Evolutionary conservation across 768 basidiomycete genomes (phyloP), one percentile per base, ranked within the genome.

Genomic region (Lactarius trivialis): DNA sequence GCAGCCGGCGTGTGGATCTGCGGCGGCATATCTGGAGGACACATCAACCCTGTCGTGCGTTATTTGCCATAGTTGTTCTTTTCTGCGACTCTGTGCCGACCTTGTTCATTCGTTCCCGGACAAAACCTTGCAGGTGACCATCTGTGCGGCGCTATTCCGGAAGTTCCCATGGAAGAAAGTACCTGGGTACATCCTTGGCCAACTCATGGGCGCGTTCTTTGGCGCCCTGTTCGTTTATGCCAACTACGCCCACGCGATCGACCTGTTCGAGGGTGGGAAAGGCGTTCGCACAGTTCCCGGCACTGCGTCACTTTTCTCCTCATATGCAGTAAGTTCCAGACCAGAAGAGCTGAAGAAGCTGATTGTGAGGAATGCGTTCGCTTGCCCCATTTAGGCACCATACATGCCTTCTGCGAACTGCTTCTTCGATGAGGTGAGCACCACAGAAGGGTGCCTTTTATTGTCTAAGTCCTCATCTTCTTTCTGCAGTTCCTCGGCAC

Each of bases 131-230:
- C 28, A 85, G 84, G 79, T 91, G 37, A 92, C 90, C 19, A 73
- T 92, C 52, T 78, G 83, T 14, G 68, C 90, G 41, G 87, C 86
- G 4, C 76, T 81, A 2, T 83, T 84, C 72, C 83, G 89, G 64
- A 79, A 79, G 49, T 92, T 93, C 72, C 87, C 90, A 0, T 87
- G 87, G 85, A 80, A 78, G 67, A 91, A 92, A 71, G 90, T 90
- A 0, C 90, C 90, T 0, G 77, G 66, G 21, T 90, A 84, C 69
- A 81, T 87, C 48, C 68, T 82, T 54, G 79, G 84, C 0, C 87
- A 89, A 70, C 58, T 85, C 17, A 68, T 88, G 55, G 87, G 86
- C 32, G 85, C 73, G 1, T 65, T 85, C 24, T 77, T 81, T 54
- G 87, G 85, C 24, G 80, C 79, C 24, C 81, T 78, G 3, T 70